Percentiles rank a stretch among this genome's conserved stretches.
phyloP scores from a whole-genome alignment of 2,329 filamentous ascomycete species.

The Pleochaeta shiraiana region DNA sequence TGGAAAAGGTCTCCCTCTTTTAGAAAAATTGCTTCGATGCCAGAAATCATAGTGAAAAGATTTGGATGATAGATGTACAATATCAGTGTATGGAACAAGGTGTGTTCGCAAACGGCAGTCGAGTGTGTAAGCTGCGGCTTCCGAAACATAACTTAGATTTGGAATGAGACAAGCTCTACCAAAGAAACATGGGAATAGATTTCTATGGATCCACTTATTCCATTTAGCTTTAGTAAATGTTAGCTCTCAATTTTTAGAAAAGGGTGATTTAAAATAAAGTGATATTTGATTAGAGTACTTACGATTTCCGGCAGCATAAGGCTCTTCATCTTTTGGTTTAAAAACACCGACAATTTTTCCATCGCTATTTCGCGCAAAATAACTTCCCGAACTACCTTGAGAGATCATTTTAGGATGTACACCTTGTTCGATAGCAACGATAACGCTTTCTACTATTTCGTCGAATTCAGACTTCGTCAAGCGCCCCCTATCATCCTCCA shows the following conservation, averaged over 20 bases:
- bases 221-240: conserved; percentile 43
- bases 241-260: background rate
- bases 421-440: conserved; percentile 69
- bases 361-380: conserved; percentile 80
- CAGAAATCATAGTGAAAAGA: conserved; percentile 98
- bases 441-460: conserved; percentile 72
- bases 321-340: conserved; percentile 98
- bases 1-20: conserved; percentile 69
- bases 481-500: conserved; percentile 33
- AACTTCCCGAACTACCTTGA: conserved; percentile 92
- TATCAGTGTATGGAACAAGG: conserved; percentile 89
- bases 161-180: conserved; percentile 87
- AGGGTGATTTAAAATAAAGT: no score
- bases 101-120: conserved; percentile 78
- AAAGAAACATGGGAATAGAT: conserved; percentile 94
- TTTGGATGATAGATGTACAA: conserved; percentile 84
- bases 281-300: background rate
- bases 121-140: conserved; percentile 89
- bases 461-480: conserved; percentile 73
- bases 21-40: conserved; percentile 73
- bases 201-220: conserved; percentile 99
- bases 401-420: conserved; percentile 91
- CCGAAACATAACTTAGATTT: conserved; percentile 92
- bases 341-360: conserved; percentile 96
- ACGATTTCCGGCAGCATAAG: conserved; percentile 80